Evolutionary conservation across 345 rosid genomes (phyloP).

Genomic region (Rubroshorea leprosula): DNA sequence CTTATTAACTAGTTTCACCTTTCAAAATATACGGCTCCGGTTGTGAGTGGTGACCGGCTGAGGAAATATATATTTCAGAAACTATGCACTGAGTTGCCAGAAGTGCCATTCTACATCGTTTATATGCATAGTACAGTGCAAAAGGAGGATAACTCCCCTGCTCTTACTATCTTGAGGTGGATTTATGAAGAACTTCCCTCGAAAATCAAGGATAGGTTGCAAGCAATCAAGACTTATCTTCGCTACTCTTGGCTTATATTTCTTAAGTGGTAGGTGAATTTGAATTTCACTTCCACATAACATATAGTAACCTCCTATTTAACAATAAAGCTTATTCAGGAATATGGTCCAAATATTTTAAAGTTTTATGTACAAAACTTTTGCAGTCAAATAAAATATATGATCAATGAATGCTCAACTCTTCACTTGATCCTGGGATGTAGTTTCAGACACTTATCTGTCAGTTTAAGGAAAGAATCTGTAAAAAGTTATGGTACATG

Average conservation of each 20-base stretch:
- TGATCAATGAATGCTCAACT: too few relatives aligned
- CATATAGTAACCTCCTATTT: too few relatives aligned
- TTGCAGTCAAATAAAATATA: too few relatives aligned
- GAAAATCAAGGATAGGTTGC: conserved; percentile 67
- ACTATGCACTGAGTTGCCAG: conserved; percentile 59
- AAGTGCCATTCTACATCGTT: conserved; percentile 75
- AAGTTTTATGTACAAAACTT: too few relatives aligned
- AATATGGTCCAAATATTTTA: too few relatives aligned
- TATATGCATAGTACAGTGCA: conserved; percentile 84
- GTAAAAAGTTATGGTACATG: too few relatives aligned
- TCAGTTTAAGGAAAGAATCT: too few relatives aligned
- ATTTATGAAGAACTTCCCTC: conserved; percentile 85
- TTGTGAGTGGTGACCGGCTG: conserved; percentile 67
- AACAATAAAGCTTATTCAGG: too few relatives aligned
- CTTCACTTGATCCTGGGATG: too few relatives aligned
- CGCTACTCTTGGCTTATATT: conserved; percentile 95
- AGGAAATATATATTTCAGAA: conserved; percentile 75
- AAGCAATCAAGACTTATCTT: conserved; percentile 67
- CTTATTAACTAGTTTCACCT: background rate
- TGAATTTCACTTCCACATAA: too few relatives aligned
- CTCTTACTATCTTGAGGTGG: conserved; percentile 80
- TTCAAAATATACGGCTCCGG: conserved; percentile 55
- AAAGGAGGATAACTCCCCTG: conserved; percentile 81
- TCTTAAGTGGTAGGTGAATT: too few relatives aligned
- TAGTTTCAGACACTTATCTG: too few relatives aligned